Evolutionary conservation across 441 rosid genomes (phyloP), one percentile per base, ranked within the genome.

Genomic region (Rhodomyrtus psidioides): DNA sequence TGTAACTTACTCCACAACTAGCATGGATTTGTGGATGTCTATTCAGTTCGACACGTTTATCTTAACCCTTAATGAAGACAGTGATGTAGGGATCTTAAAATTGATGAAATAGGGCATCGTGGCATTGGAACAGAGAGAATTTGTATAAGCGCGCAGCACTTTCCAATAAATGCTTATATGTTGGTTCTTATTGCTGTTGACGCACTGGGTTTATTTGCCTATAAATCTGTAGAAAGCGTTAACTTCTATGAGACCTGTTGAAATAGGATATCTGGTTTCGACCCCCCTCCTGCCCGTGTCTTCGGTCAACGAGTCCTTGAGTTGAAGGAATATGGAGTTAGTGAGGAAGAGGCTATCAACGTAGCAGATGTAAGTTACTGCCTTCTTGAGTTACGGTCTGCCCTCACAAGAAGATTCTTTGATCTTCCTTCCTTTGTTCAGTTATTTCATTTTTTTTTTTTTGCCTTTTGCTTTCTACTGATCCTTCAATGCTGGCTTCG

Each of bases 261-360:
- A 24, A 83, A 30, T 86, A 96, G 99, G 93, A 89, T 93, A 59
- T 85, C 88, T 49, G 88, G 90, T 79, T 94, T 91, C 84, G 89
- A 93, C 51, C 96, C 98, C 15, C 96, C 96, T 87, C 94, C 95
- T 28, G 98, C 98, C 27, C 94, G 94, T 75, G 46, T 93, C 14
- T 96, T 91, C 85, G 93, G 94, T 86, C 85, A 88, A 81, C 92
- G 96, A 27, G 94, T 97, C 65, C 93, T 96, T 86, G 91, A 94
- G 89, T 86, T 97, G 91, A 96, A 92, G 87, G 92, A 93, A 87
- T 92, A 91, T 51, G 99, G 99, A 86, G 94, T 95, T 86, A 65
- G 83, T 6, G 96, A 90, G 89, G 93, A 92, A 87, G 93, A 94
- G 85, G 99, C 99, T 56, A 91, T 95, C 91, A 90, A 94, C 19